Evolutionary conservation across 1,284 basidiomycete genomes (phyloP).

Genomic region (Boletus semigastroideus): DNA sequence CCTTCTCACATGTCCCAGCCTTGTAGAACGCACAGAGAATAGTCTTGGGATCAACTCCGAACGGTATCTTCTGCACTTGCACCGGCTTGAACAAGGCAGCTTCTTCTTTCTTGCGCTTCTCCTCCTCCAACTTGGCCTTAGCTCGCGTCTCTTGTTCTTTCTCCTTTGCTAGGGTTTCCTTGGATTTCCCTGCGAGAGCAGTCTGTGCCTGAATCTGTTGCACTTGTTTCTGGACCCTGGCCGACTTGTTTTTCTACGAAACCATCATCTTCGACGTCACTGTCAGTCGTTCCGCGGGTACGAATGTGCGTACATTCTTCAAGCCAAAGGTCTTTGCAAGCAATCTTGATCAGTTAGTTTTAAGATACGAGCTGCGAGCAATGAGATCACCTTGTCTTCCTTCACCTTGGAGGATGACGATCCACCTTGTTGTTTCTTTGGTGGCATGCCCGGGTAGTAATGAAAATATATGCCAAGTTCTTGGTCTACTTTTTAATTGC

Average conservation of each 20-base stretch:
- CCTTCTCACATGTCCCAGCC: conserved; percentile 88
- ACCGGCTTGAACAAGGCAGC: conserved; percentile 78
- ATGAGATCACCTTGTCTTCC: conserved; percentile 67
- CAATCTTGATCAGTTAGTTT: conserved; percentile 35
- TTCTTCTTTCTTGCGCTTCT: conserved; percentile 84
- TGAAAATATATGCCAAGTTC: neutral
- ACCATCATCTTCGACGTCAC: conserved; percentile 12
- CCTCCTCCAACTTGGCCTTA: conserved; percentile 79
- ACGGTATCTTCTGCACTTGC: conserved; percentile 86
- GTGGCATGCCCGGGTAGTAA: conserved; percentile 54
- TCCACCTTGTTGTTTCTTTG: conserved; percentile 61
- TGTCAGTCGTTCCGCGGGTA: conserved; percentile 6
- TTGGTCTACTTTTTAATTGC: neutral
- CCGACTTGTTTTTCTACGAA: conserved; percentile 87
- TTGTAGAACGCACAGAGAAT: conserved; percentile 89
- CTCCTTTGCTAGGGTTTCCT: conserved; percentile 76
- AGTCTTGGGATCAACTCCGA: conserved; percentile 94
- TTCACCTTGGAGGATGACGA: conserved; percentile 61
- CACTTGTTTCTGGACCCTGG: conserved; percentile 89
- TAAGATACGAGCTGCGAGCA: conserved; percentile 15
- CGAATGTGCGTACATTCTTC: conserved; percentile 72
- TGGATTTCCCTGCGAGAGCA: conserved; percentile 73
- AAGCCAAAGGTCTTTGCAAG: conserved; percentile 78
- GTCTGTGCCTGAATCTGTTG: conserved; percentile 77
- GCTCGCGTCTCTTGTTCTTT: conserved; percentile 77